Conservation (phyloP, 176 grass and related monocot genomes). For the Metroxylon sagu region DNA sequence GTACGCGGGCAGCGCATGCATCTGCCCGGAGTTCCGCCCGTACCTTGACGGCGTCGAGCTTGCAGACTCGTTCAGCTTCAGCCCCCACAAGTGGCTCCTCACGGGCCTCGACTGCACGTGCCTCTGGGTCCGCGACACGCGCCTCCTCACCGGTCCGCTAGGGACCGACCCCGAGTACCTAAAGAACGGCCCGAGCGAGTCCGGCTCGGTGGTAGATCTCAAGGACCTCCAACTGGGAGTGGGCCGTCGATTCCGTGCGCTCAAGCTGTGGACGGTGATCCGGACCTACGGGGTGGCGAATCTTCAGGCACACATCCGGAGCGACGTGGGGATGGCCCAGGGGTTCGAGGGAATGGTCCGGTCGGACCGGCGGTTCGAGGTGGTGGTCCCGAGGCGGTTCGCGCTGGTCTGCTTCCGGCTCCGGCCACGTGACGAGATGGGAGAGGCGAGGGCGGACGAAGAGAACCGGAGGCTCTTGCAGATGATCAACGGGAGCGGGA, state of each 20-base stretch:
- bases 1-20: slow-evolving; percentile 42
- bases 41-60: slow-evolving; percentile 37
- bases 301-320: slow-evolving; percentile 45
- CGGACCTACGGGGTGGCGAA: slow-evolving; percentile 25
- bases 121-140: slow-evolving; percentile 26
- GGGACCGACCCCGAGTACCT: slow-evolving; percentile 49
- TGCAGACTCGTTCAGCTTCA: slow-evolving; percentile 36
- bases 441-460: slow-evolving; percentile 7
- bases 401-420: slow-evolving; percentile 42
- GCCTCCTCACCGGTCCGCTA: slow-evolving; percentile 16
- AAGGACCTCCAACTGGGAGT: slow-evolving; percentile 54
- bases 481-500: slow-evolving; percentile 22
- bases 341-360: slow-evolving; percentile 32
- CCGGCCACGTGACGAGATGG: slow-evolving; percentile 1
- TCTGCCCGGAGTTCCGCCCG: slow-evolving; percentile 54
- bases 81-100: slow-evolving; percentile 46
- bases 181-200: slow-evolving; percentile 47
- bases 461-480: slow-evolving; percentile 32
- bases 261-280: slow-evolving; percentile 57
- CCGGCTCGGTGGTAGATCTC: slow-evolving; percentile 30
- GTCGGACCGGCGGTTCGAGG: slow-evolving; percentile 32
- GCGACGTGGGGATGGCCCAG: slow-evolving; percentile 51
- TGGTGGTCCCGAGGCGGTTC: slow-evolving; percentile 17
- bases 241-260: slow-evolving; percentile 36
- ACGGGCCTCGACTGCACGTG: slow-evolving; percentile 48